Evolutionary conservation across 352 stramenopile genomes (phyloP), one percentile per base, ranked within the genome.

Genomic region (Phytopythium kandeliae): DNA sequence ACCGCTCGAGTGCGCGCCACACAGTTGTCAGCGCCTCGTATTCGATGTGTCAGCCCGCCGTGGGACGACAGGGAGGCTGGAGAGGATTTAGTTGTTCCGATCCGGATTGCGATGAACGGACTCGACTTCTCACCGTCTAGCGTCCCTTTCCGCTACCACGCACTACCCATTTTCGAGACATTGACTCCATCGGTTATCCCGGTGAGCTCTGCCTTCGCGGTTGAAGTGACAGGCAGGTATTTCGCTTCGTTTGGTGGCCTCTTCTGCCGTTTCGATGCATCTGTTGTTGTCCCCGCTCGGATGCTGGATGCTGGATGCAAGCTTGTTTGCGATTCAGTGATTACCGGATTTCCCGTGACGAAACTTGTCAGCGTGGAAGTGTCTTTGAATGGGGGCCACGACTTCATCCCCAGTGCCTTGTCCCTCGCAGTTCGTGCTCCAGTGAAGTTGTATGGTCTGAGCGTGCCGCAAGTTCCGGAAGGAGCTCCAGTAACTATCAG

Each of bases 381-480:
- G 35, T 76, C 69, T 28, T 40, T 79, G 16, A 79, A 79, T 56
- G 53, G 57, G 2, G 64, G 69, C 4, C 44, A 59, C 31, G 66
- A 79, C 42, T 79, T 67, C 34, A 58, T 67, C 16, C 48, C 13
- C 15, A 63, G 36, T 40, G 21, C 31, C 25, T 15, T 37, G 1
- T 48, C 33, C 3, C 36, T 76, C 17, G 4, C 67, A 1, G 30
- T 76, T 2, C 60, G 71, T 24, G 34, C 50, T 2, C 55, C 51
- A 1, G 41, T 74, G 19, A 19, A n/a, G 45, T 34, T 79, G 25
- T 17, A 17, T 9, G 22, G 25, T 13, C 44, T 70, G 25, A 65
- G 69, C 40, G 49, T 43, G 4, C 49, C 54, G 5, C 60, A 58
- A 26, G 30, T 76, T 5, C 40, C 37, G 4, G 52, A 62, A 43